Conservation (phyloP, 2,329 filamentous ascomycete genomes). For the Fusarium brachygibbosum region DNA sequence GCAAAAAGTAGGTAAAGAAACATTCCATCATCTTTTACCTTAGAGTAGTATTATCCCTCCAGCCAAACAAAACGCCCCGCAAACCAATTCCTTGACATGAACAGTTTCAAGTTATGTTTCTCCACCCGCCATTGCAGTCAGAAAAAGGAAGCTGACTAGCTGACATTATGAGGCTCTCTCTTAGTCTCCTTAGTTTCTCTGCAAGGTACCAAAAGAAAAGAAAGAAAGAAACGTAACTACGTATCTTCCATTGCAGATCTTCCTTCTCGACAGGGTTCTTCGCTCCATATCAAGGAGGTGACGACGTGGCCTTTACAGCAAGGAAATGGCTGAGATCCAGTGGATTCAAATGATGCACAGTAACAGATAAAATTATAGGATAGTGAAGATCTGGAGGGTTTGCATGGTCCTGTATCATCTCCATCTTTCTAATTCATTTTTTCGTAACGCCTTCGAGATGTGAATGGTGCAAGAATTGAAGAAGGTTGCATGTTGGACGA, state of each 20-base stretch:
- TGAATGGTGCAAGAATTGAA: slow-evolving; percentile 6
- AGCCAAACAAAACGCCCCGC: slow-evolving; percentile 25
- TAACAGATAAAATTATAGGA: slow-evolving; percentile 16
- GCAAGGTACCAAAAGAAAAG: background rate
- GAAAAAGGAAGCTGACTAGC: background rate
- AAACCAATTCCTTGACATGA: slow-evolving; percentile 20
- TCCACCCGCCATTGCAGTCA: slow-evolving; percentile 25
- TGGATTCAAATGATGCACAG: background rate
- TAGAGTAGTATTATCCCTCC: background rate
- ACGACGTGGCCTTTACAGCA: slow-evolving; percentile 19
- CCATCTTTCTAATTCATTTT: background rate
- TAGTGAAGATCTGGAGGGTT: background rate
- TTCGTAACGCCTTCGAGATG: background rate
- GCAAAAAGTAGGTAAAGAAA: slow-evolving; percentile 7
- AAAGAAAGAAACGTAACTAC: background rate
- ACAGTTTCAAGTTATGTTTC: slow-evolving; percentile 34
- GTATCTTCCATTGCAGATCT: slow-evolving; percentile 21
- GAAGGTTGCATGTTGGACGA: background rate
- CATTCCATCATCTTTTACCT: background rate
- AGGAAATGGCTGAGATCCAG: slow-evolving; percentile 21
- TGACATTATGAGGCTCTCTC: background rate
- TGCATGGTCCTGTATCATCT: slow-evolving; percentile 3
- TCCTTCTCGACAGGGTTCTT: background rate
- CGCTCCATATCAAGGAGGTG: slow-evolving; percentile 13
- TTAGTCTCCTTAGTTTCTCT: background rate